A percentile compares a stretch with the other conserved stretches of the same genome.
Evolutionary conservation across 1,284 basidiomycete genomes (phyloP).

Genomic region (Leccinum subrobustum): DNA sequence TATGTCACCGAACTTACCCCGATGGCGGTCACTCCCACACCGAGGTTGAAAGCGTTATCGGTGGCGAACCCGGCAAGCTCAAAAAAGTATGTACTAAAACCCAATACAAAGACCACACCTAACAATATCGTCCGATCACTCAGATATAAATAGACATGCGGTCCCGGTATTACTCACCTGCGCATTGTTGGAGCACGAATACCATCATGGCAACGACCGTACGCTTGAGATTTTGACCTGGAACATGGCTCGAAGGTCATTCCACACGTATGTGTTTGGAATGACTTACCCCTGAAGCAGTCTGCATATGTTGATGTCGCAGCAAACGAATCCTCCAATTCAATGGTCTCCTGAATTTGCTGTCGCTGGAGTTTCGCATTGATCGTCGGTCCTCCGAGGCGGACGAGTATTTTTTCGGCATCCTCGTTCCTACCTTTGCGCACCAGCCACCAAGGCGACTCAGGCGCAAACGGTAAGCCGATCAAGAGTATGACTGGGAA

Average conservation of each 20-base stretch:
- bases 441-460: conserved; percentile 64
- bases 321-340: conserved; percentile 31
- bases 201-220: conserved; percentile 34
- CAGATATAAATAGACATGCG: no score
- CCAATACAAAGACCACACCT: conserved; percentile 33
- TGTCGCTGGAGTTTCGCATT: conserved; percentile 19
- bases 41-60: conserved; percentile 25
- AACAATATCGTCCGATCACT: not conserved
- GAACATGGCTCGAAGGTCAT: not conserved
- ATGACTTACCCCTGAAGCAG: conserved; percentile 27
- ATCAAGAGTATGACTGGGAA: conserved; percentile 28
- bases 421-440: conserved; percentile 51
- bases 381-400: conserved; percentile 29
- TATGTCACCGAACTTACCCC: conserved; percentile 16
- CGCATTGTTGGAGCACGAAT: conserved; percentile 31
- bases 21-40: conserved; percentile 28
- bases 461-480: conserved; percentile 45
- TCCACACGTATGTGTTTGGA: not conserved
- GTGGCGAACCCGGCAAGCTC: conserved; percentile 31
- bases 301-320: conserved; percentile 23
- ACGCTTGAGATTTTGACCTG: conserved; percentile 28
- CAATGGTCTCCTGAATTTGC: conserved; percentile 31
- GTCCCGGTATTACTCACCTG: conserved; percentile 15
- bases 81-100: conserved; percentile 33
- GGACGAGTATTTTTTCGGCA: conserved; percentile 46